These are phyloP conservation scores for Cyathus pygmaeus DNA, from an alignment of 1,284 basidiomycete species.

Conservation along the genomic window DNA sequence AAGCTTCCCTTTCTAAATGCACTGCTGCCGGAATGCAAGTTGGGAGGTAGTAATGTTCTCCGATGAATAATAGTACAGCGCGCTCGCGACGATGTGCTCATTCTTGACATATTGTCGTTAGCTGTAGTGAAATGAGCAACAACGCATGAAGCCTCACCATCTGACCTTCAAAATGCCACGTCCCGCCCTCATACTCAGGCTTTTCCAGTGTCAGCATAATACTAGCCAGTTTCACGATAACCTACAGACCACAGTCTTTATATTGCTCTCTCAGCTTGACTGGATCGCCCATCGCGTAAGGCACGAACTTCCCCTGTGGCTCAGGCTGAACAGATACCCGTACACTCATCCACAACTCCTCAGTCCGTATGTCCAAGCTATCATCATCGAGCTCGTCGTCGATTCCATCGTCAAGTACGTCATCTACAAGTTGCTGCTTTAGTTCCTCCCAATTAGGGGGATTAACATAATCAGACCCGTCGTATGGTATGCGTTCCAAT, in stretches of 20 bases:
- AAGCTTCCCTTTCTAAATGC: too few species aligned
- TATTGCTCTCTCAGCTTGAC: conserved; percentile 4
- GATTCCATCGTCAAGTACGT: not conserved
- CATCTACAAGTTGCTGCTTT: not conserved
- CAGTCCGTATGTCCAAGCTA: too few species aligned
- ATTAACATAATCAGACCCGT: not conserved
- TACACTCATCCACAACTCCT: too few species aligned
- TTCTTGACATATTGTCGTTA: conserved; percentile 29
- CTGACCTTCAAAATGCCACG: conserved; percentile 48
- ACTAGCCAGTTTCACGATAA: conserved; percentile 60
- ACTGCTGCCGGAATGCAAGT: conserved; percentile 36
- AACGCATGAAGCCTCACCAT: conserved; percentile 19
- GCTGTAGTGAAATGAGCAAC: conserved; percentile 1
- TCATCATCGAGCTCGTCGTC: not conserved
- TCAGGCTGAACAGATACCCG: not conserved
- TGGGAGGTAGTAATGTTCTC: conserved; percentile 35
- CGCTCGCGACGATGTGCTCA: conserved; percentile 52
- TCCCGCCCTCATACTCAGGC: conserved; percentile 40
- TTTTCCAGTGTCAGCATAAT: conserved; percentile 56
- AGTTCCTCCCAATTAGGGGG: not conserved
- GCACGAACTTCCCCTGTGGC: not conserved
- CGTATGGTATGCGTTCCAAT: not conserved
- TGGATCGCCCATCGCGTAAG: not conserved
- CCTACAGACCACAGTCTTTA: conserved; percentile 49
- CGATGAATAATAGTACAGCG: conserved; percentile 44